A percentile compares a stretch with the other conserved stretches of the same genome.
Conservation (phyloP, 306 rosid genomes). For the Acmispon strigosus region DNA sequence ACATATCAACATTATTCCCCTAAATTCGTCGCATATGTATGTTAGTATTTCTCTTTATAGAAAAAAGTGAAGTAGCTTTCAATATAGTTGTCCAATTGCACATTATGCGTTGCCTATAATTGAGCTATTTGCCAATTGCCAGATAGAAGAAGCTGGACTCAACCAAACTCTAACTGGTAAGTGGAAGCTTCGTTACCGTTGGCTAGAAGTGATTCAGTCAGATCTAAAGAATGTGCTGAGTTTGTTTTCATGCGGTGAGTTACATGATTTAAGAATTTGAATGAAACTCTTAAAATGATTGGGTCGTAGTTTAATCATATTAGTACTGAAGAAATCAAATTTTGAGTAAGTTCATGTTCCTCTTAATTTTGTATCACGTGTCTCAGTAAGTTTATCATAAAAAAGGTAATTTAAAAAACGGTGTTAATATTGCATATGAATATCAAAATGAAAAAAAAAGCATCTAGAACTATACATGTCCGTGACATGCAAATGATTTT, state of each 20-base stretch:
- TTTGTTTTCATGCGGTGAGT: neutral
- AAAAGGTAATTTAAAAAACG: neutral
- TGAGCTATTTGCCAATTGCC: conserved; percentile 8
- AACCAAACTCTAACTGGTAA: neutral
- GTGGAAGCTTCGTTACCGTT: neutral
- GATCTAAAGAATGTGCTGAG: neutral
- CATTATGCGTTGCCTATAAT: neutral
- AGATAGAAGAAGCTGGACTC: neutral
- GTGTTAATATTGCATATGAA: neutral
- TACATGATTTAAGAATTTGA: neutral
- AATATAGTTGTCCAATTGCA: conserved; percentile 4
- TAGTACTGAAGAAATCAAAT: neutral
- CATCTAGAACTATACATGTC: neutral
- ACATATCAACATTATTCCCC: conserved; percentile 18
- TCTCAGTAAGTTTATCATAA: neutral
- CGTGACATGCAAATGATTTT: neutral
- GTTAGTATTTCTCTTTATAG: neutral
- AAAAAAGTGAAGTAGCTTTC: conserved; percentile 13
- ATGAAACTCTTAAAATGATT: neutral
- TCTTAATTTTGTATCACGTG: neutral
- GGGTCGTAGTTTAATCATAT: neutral
- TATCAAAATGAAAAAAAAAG: neutral
- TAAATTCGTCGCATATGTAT: neutral
- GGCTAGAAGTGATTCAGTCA: neutral
- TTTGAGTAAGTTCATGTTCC: neutral